Conservation (phyloP, 1,139 yeast species). For the Ogataea hybrid region DNA sequence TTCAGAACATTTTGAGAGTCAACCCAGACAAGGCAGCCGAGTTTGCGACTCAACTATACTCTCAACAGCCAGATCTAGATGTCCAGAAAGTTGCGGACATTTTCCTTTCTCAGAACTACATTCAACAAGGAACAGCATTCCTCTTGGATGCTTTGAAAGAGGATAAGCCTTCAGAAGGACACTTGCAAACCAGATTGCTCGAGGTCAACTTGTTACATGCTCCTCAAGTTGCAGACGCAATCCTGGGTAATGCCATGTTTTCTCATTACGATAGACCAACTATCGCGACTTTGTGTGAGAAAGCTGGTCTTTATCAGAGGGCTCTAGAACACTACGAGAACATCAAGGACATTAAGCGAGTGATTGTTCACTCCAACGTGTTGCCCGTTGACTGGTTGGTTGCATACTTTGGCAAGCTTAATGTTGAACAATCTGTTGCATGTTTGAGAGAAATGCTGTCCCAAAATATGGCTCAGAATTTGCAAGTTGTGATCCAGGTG, state of each 20-base stretch:
- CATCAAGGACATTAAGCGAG: constrained; percentile 92
- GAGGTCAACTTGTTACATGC: constrained; percentile 94
- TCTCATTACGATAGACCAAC: constrained; percentile 93
- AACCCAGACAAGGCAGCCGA: constrained; percentile 99
- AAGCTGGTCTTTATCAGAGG: constrained; percentile 90
- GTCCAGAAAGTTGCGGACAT: constrained; percentile 89
- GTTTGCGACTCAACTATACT: constrained; percentile 84
- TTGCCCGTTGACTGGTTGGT: constrained; percentile 95
- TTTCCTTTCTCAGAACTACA: constrained; percentile 89
- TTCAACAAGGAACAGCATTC: constrained; percentile 99
- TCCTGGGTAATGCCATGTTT: constrained; percentile 93
- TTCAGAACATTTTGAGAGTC: constrained; percentile 86
- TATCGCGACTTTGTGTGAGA: constrained; percentile 89
- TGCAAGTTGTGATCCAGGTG: constrained; percentile 93
- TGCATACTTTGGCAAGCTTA: constrained; percentile 86
- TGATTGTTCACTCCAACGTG: constrained; percentile 81
- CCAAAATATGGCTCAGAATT: constrained; percentile 77
- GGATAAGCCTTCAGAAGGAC: constrained; percentile 94
- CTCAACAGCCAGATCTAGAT: constrained; percentile 63
- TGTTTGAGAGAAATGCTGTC: constrained; percentile 85
- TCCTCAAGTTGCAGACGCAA: constrained; percentile 99
- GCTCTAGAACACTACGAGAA: constrained; percentile 96
- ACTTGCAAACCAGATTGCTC: constrained; percentile 88
- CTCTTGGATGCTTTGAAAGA: constrained; percentile 92
- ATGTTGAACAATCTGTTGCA: constrained; percentile 89